Evolutionary conservation across 331 rosid species (phyloP).

Genomic region (Malus hybrid): DNA sequence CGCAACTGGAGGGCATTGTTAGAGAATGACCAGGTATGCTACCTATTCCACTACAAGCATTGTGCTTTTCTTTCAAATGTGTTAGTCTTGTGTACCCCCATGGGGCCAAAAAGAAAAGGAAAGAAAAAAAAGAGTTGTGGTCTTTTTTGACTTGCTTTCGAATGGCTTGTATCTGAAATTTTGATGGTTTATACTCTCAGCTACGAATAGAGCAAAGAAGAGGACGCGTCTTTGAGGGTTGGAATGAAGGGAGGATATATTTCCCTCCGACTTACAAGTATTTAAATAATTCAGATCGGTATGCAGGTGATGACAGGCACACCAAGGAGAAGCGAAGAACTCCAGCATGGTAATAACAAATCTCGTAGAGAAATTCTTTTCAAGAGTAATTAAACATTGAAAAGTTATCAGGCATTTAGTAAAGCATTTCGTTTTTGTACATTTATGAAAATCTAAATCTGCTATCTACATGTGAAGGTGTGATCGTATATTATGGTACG

Average conservation of each 20-base stretch:
- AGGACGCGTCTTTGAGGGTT: slow-evolving; percentile 80
- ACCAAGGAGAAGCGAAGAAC: slow-evolving; percentile 95
- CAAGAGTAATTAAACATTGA: background rate
- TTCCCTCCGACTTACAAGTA: slow-evolving; percentile 99
- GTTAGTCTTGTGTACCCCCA: background rate
- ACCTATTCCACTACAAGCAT: background rate
- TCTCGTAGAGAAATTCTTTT: background rate
- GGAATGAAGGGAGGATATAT: slow-evolving; percentile 92
- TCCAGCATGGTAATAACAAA: slow-evolving; percentile 78
- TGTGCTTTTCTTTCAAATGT: slow-evolving; percentile 5
- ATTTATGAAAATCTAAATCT: slow-evolving; percentile 11
- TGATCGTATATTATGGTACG: slow-evolving; percentile 92
- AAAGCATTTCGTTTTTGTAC: no score
- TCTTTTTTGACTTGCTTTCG: slow-evolving; percentile 12
- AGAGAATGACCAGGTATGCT: slow-evolving; percentile 91
- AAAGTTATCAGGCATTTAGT: background rate
- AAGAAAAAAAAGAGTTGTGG: background rate
- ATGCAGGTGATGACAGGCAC: slow-evolving; percentile 77
- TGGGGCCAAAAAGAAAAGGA: slow-evolving; percentile 1
- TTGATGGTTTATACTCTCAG: slow-evolving; percentile 39
- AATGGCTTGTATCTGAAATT: slow-evolving; percentile 16
- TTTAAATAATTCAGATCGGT: slow-evolving; percentile 87
- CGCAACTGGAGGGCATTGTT: slow-evolving; percentile 83
- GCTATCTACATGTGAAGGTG: slow-evolving; percentile 58
- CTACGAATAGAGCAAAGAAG: slow-evolving; percentile 68